A percentile compares a stretch with the other conserved stretches of the same genome.
Conservation (phyloP, 805 yeast genomes). For the Saccharomycopsis javanensis region DNA sequence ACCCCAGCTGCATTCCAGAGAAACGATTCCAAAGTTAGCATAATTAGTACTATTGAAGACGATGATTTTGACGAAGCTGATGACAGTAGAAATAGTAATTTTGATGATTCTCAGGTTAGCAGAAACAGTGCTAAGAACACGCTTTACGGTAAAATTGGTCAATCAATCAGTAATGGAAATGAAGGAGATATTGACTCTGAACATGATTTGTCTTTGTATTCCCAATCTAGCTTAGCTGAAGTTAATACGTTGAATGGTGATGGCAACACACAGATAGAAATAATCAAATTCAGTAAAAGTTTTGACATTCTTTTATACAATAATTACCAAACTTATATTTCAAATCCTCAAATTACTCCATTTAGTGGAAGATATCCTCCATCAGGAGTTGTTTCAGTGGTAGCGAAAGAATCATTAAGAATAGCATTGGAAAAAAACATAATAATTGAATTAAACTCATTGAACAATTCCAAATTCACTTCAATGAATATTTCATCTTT, state of each 20-base stretch:
- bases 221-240: conserved; percentile 12
- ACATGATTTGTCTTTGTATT: conserved; percentile 13
- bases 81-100: background rate
- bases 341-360: conserved; percentile 57
- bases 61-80: background rate
- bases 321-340: conserved; percentile 39
- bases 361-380: conserved; percentile 60
- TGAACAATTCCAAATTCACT: conserved; percentile 25
- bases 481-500: background rate
- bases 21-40: conserved; percentile 10
- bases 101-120: background rate
- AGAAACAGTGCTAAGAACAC: background rate
- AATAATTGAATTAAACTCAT: conserved; percentile 31
- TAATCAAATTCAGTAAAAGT: conserved; percentile 7
- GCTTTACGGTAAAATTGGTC: background rate
- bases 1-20: conserved; percentile 3
- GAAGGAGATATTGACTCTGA: conserved; percentile 6
- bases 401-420: conserved; percentile 45
- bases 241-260: conserved; percentile 5
- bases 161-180: background rate
- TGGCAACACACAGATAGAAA: background rate
- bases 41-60: conserved; percentile 13
- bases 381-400: conserved; percentile 51
- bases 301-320: conserved; percentile 15
- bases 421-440: conserved; percentile 26